Evolutionary conservation across 208 protist genomes (phyloP).

Genomic region (Leishmania turanica): DNA sequence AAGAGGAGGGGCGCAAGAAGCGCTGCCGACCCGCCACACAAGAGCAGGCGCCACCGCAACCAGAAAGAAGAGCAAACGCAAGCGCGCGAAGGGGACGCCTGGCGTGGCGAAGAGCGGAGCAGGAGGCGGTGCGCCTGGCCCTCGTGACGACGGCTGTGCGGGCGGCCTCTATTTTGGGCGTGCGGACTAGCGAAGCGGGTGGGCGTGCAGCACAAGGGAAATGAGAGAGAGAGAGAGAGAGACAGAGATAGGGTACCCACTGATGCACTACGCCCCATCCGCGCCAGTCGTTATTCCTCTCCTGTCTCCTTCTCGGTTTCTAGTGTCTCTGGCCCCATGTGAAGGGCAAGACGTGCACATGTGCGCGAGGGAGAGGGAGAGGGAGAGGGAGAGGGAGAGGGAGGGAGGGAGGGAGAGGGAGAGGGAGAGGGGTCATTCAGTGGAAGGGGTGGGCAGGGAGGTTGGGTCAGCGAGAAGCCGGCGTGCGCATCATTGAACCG

Average conservation of each 20-base stretch:
- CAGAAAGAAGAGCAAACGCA: background rate
- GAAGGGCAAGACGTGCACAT: background rate
- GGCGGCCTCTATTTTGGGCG: background rate
- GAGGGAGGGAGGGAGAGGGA: too few species aligned
- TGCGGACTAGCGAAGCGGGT: background rate
- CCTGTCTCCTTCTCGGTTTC: background rate
- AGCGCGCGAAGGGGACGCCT: background rate
- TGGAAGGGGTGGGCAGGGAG: background rate
- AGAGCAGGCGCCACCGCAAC: background rate
- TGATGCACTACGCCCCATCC: background rate
- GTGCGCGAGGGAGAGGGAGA: background rate
- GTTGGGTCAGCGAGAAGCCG: background rate
- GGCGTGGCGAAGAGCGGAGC: background rate
- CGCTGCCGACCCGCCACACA: background rate
- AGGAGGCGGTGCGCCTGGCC: background rate
- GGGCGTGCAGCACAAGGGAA: background rate
- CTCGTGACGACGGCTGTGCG: background rate
- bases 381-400: background rate
- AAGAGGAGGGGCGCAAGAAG: background rate
- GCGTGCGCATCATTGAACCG: background rate
- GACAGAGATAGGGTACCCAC: slow-evolving; percentile 3
- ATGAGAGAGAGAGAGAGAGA: slow-evolving; percentile 2
- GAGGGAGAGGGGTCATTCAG: background rate
- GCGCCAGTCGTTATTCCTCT: background rate
- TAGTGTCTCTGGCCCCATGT: background rate